Base-by-base conservation (phyloP, 2,329 filamentous ascomycete genomes). In the Fusarium albosuccineum region DNA sequence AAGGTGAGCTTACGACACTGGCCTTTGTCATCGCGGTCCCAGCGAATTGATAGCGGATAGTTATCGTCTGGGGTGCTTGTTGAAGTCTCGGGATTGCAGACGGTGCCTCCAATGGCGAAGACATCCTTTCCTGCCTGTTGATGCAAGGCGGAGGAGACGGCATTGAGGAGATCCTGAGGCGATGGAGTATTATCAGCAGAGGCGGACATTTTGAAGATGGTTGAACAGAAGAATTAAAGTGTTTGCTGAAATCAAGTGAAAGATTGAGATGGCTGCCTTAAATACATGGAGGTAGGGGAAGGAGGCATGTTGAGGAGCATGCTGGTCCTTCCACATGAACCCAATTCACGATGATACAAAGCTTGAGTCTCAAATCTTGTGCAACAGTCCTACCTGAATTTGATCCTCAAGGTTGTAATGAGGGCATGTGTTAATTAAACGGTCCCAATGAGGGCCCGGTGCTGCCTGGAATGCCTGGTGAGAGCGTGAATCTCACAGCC, bases 101-200 rank as follows among this genome's bases (percentile, higher is more conserved):
- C 0, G 13, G 26, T 53, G 2, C 64, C 63, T 17, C 50, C 64
- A 1, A 67, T 66, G 27, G 53, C 64, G 16, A 66, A 66, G 1
- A 66, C 48, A 14, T 46, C 58, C 14, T 52, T 54, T n/a, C 30
- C 57, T 2, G 60, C 49, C 3, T 16, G 45, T 5, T 46, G 33
- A 6, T 44, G 34, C 0, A 66, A 4, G 2, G 44, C 44, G 0
- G 42, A 59, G 7, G 36, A 51, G 0, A 67, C 63, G 3, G 13
- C 16, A 1, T 30, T 22, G 9, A 66, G 16, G 9, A 66, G 53
- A 2, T 11, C 11, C 0, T 41, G 1, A 4, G 54, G 6, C 1
- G 39, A 10, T 1, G 46, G 13, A 22, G 53, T 2, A 1, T 6
- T n/a, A 1, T 7, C 27, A 1, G 2, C 1, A 1, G 9, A 33